These are phyloP conservation scores for Didymella segeticola DNA, from an alignment of 2,329 filamentous ascomycete genomes.

Conservation along the genomic window DNA sequence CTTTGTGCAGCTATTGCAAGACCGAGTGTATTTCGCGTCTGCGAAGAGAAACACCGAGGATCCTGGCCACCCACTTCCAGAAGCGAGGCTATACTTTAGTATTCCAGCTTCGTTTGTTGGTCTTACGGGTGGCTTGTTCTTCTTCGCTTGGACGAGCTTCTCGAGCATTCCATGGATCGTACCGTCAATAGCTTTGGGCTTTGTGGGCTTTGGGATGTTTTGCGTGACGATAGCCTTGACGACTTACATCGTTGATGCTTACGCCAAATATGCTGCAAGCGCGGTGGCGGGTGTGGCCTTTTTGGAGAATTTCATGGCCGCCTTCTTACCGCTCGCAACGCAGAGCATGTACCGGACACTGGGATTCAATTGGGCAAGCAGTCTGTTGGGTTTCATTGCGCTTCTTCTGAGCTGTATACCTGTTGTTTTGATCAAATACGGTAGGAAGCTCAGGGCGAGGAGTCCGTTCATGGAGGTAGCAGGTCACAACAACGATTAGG, in stretches of 20 bases:
- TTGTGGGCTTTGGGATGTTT: slow-evolving; percentile 60
- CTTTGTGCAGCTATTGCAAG: slow-evolving; percentile 44
- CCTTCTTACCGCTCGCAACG: slow-evolving; percentile 57
- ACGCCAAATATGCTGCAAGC: slow-evolving; percentile 58
- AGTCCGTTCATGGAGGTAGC: slow-evolving; percentile 51
- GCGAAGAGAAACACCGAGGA: slow-evolving; percentile 47
- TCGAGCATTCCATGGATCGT: slow-evolving; percentile 55
- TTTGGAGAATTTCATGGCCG: slow-evolving; percentile 58
- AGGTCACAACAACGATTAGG: slow-evolving; percentile 20
- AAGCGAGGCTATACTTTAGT: slow-evolving; percentile 55
- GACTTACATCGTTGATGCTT: slow-evolving; percentile 59
- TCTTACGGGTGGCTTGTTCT: slow-evolving; percentile 58
- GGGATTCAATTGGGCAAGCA: slow-evolving; percentile 59
- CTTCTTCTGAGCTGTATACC: slow-evolving; percentile 54
- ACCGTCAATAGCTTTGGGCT: slow-evolving; percentile 55
- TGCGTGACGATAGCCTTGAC: slow-evolving; percentile 55
- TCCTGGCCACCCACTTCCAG: slow-evolving; percentile 52
- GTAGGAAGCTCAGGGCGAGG: slow-evolving; percentile 48
- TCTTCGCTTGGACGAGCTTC: slow-evolving; percentile 59
- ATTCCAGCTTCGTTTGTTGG: slow-evolving; percentile 55
- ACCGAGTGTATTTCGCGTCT: slow-evolving; percentile 52
- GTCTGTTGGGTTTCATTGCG: slow-evolving; percentile 54
- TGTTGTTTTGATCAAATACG: slow-evolving; percentile 53
- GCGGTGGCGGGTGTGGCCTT: slow-evolving; percentile 58
- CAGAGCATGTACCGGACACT: slow-evolving; percentile 57